Evolutionary conservation across 345 rosid genomes (phyloP), one percentile per base, ranked within the genome.

Genomic region (Eucalyptus microcorys): DNA sequence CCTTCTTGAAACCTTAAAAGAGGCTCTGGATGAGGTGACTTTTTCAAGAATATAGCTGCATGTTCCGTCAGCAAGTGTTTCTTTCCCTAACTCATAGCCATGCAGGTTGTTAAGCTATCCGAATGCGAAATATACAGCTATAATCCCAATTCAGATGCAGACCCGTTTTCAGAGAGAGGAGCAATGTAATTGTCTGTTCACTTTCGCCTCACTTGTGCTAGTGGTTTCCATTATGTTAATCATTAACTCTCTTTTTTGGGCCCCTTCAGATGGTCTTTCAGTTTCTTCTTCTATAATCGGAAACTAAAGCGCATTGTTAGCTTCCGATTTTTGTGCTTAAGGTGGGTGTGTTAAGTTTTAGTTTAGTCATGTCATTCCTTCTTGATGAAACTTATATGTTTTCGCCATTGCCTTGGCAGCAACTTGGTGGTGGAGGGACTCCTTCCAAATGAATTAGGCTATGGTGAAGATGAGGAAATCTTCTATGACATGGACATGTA

Each of bases 51-150:
- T 87, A 34, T 53, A 49, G 88, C 79, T 89, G 88, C 88, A 76
- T 87, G 87, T 68, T 87, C 24, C 40, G 9, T 61, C 61, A 55
- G 34, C 86, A 76, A 89, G 89, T 48, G 50, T 37, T 87, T 16
- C 90, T 86, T 26, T 91, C 50, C 87, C 79, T 88, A 57, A 87
- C 42, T 48, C 85, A 42, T 88, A 80, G 85, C 85, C 48, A 22
- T 92, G 91, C 97, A 97, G 99, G 99, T 96, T 76, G 99, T 97
- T 76, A 96, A 93, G 90, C 92, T 96, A 86, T 90, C 95, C 3
- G 99, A 97, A 81, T 96, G 99, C 6, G 99, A 97, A 91, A 95
- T 96, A 84, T 97, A 97, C 91, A 97, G 97, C 88, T 97, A 96
- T 88, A 92, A 92, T 87, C 97, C 98, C 42, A 94, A 95, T 90